A percentile compares a stretch with the other conserved stretches of the same genome.
phyloP scores from a whole-genome alignment of 495 filamentous ascomycete species.

The Trypethelium eluteriae region DNA sequence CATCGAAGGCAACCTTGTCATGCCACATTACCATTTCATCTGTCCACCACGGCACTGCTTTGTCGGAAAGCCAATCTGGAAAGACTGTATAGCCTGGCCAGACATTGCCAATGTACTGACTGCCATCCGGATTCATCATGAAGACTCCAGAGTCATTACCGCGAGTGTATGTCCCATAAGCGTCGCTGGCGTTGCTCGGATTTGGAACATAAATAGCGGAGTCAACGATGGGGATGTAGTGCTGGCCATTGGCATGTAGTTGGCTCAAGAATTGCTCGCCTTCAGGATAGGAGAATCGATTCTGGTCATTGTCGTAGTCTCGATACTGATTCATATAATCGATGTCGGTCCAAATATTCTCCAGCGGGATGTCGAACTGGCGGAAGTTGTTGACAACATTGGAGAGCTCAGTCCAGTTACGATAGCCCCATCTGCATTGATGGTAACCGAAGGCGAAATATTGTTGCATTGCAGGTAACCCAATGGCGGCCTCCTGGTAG shows the following conservation, averaged over 20 bases:
- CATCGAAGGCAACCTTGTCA: conserved; percentile 49
- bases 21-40: conserved; percentile 55
- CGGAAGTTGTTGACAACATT: conserved; percentile 53
- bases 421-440: conserved; percentile 60
- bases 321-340: conserved; percentile 52
- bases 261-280: conserved; percentile 54
- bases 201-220: conserved; percentile 59
- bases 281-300: conserved; percentile 43
- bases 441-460: conserved; percentile 58
- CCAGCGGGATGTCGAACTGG: conserved; percentile 54
- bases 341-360: conserved; percentile 59
- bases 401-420: conserved; percentile 49
- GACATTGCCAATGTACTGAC: conserved; percentile 52
- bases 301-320: conserved; percentile 51
- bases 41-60: conserved; percentile 61
- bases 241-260: conserved; percentile 60
- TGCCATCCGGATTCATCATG: conserved; percentile 56
- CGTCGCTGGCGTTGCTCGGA: conserved; percentile 61
- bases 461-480: conserved; percentile 56
- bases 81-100: conserved; percentile 61
- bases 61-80: conserved; percentile 53
- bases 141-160: conserved; percentile 57
- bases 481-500: conserved; percentile 49
- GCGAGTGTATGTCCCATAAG: conserved; percentile 59
- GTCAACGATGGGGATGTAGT: conserved; percentile 82